Conservation (phyloP, 805 yeast species). For the Yarrowia bubula region DNA sequence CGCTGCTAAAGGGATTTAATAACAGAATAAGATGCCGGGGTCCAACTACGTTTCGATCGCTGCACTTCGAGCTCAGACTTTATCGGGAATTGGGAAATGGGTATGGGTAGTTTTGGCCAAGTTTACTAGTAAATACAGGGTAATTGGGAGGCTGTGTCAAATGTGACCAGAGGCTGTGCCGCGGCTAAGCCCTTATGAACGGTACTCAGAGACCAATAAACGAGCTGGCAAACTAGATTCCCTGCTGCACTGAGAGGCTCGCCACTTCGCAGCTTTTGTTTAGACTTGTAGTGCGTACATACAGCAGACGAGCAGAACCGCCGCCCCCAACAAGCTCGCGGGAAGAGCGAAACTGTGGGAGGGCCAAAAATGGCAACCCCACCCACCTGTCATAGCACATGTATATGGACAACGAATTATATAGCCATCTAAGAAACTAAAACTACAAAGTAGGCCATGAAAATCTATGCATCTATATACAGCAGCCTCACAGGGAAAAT, state of each 20-base stretch:
- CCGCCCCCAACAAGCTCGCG: background rate
- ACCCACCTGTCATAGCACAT: background rate
- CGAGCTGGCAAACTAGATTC: too few relatives aligned
- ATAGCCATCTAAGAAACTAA: too few relatives aligned
- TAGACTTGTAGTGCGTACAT: background rate
- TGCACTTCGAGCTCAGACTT: constrained; percentile 5
- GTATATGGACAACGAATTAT: background rate
- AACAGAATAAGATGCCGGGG: background rate
- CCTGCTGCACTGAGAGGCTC: too few relatives aligned
- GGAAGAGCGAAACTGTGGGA: background rate
- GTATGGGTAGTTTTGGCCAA: constrained; percentile 1
- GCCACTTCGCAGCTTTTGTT: background rate
- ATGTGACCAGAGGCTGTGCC: background rate
- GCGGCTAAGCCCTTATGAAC: background rate
- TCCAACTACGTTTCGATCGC: background rate
- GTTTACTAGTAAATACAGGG: background rate
- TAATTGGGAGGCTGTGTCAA: constrained; percentile 18
- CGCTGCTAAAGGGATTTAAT: background rate
- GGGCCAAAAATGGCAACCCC: background rate
- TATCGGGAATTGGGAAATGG: constrained; percentile 4
- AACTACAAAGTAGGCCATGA: too few relatives aligned
- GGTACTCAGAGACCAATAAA: too few relatives aligned
- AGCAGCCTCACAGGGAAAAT: background rate
- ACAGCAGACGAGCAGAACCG: background rate
- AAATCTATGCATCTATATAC: constrained; percentile 1